Percentiles rank a stretch among this genome's conserved stretches.
These are phyloP conservation scores for Endocladia muricata DNA, from an alignment of 31 red algal species.

Conservation along the genomic window DNA sequence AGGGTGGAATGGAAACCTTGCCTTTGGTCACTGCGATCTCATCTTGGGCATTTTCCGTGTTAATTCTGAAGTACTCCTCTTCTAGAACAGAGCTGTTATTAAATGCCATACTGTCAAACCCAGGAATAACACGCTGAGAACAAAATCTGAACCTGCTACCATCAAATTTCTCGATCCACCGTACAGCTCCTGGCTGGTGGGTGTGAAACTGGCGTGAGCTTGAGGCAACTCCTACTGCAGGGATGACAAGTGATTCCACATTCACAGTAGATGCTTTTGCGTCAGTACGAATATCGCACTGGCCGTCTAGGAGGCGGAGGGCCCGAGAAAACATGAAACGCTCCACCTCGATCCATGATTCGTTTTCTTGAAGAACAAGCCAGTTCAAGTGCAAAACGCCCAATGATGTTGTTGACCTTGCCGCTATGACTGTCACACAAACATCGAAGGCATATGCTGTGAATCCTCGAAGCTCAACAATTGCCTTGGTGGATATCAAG, in stretches of 20 bases:
- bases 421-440: background rate
- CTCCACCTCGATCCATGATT: background rate
- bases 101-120: background rate
- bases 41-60: background rate
- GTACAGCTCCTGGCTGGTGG: background rate
- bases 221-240: background rate
- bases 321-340: background rate
- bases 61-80: background rate
- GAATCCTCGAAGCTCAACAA: background rate
- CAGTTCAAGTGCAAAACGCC: background rate
- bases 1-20: background rate
- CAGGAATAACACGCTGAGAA: background rate
- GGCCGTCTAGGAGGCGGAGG: background rate
- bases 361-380: background rate
- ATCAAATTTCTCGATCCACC: conserved; percentile 7
- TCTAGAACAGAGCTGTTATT: background rate
- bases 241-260: background rate
- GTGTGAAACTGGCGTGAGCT: background rate
- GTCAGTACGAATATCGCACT: background rate
- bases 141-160: background rate
- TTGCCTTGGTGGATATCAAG: too few relatives aligned
- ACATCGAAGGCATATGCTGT: background rate
- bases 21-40: background rate
- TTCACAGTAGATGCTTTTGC: background rate
- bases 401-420: background rate